These are phyloP conservation scores for Penicillium occitanis DNA, from an alignment of 2,329 filamentous ascomycete species.

Conservation along the genomic window DNA sequence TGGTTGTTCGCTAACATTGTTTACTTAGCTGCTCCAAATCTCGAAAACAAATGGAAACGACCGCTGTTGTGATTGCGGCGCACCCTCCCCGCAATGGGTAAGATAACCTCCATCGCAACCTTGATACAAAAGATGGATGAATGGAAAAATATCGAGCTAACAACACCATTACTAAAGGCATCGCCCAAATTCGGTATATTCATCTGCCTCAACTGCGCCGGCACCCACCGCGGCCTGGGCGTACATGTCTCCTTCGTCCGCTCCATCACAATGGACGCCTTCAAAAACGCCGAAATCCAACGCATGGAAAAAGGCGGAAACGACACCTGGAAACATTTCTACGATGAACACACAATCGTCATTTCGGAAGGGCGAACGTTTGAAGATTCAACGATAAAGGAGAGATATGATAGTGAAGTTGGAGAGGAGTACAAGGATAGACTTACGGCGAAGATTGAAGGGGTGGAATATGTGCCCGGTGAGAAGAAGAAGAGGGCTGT, in stretches of 20 bases:
- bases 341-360: conserved; percentile 69
- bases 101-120: neutral
- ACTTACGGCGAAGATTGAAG: conserved; percentile 82
- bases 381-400: conserved; percentile 85
- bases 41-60: conserved; percentile 89
- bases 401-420: conserved; percentile 83
- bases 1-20: neutral
- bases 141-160: neutral
- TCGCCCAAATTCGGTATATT: conserved; percentile 97
- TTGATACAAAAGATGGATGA: neutral
- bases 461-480: conserved; percentile 76
- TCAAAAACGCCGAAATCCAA: conserved; percentile 88
- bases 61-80: conserved; percentile 89
- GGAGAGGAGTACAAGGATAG: conserved; percentile 96
- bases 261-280: conserved; percentile 97
- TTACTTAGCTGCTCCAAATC: conserved; percentile 74
- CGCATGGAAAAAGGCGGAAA: conserved; percentile 94
- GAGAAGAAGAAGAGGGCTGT: conserved; percentile 53
- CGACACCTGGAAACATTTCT: conserved; percentile 81
- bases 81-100: conserved; percentile 97
- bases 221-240: conserved; percentile 88
- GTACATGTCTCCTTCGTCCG: conserved; percentile 99
- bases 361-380: conserved; percentile 68
- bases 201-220: conserved; percentile 95
- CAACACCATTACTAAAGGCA: conserved; percentile 47